Base-by-base conservation (phyloP, 2,329 filamentous ascomycete species). In the Didymella pinodella region DNA sequence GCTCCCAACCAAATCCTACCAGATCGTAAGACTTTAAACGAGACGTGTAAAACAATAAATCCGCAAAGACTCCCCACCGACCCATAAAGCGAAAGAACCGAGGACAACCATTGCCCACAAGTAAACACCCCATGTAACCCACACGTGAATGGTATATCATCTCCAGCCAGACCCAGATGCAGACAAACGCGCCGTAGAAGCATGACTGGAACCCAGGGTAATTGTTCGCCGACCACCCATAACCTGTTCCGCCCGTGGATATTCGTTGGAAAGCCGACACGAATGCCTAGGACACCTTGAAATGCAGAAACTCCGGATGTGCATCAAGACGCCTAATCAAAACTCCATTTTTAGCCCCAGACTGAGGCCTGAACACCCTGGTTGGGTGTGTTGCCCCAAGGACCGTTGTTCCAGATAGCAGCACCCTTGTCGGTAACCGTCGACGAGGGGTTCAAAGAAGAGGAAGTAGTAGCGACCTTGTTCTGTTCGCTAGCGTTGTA, bases 351-450 rank as follows among this genome's bases (percentile, higher is more conserved):
- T 65, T 88, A 97, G 69, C 93, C 93, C 93, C 93, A 98, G 68
- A 97, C 94, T 65, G 92, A 96, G 65, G 93, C 93, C 77, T 96
- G 92, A 62, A 93, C 90, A 65, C 93, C 91, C 62, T 96, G 87
- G 54, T 67, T 74, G 38, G 72, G 62, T 49, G 88, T 87, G 65
- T 88, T 91, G 59, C 92, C 91, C 93, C 93, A 97, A 45, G 94
- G 91, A 38, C 88, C 90, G 66, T 90, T 90, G 73, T 88, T 89
- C 93, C 93, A 97, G 63, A 81, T 80, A 43, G 77, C 75, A 54
- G 72, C 74, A 44, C 75, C 76, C 69, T 82, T 82, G 64, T 82
- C 80, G 38, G 75, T 73, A 46, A 73, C 70, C 20, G 75, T 77
- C 45, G 78, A 81, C 28, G 80, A 73, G 41, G 87, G 83, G 76